A percentile compares a stretch with the other conserved stretches of the same genome.
Evolutionary conservation across 495 filamentous ascomycete genomes (phyloP).

Genomic region (Terfezia boudieri): DNA sequence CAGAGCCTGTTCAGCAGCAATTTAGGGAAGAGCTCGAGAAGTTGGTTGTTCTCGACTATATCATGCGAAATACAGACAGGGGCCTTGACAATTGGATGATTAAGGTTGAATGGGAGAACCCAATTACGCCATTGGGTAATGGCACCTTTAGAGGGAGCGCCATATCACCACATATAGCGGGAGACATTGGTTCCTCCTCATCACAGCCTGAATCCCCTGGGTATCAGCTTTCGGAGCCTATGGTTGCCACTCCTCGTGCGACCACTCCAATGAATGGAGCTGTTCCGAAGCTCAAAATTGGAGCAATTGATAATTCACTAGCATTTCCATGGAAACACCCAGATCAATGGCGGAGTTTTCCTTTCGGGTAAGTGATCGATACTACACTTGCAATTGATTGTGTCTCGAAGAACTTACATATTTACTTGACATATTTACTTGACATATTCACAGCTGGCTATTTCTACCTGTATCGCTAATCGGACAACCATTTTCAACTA

Average conservation of each 20-base stretch:
- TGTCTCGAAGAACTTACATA: not conserved
- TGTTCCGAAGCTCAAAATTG: conserved; percentile 35
- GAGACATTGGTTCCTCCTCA: conserved; percentile 22
- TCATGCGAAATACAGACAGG: conserved; percentile 96
- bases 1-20: conserved; percentile 63
- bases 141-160: not conserved
- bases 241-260: conserved; percentile 44
- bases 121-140: conserved; percentile 8
- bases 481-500: conserved; percentile 83
- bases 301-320: conserved; percentile 91
- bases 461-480: conserved; percentile 94
- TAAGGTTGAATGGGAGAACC: conserved; percentile 75
- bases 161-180: conserved; percentile 29
- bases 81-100: conserved; percentile 99
- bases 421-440: not conserved
- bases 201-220: conserved; percentile 22
- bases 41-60: conserved; percentile 91
- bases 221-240: conserved; percentile 51
- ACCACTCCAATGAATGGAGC: conserved; percentile 38
- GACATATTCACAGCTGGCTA: conserved; percentile 35
- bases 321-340: conserved; percentile 99
- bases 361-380: conserved; percentile 37
- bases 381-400: not conserved
- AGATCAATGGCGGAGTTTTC: conserved; percentile 78
- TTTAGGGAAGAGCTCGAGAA: conserved; percentile 95